Evolutionary conservation across 2,329 filamentous ascomycete genomes (phyloP).

Genomic region (Tolypocladium ophioglossoides): DNA sequence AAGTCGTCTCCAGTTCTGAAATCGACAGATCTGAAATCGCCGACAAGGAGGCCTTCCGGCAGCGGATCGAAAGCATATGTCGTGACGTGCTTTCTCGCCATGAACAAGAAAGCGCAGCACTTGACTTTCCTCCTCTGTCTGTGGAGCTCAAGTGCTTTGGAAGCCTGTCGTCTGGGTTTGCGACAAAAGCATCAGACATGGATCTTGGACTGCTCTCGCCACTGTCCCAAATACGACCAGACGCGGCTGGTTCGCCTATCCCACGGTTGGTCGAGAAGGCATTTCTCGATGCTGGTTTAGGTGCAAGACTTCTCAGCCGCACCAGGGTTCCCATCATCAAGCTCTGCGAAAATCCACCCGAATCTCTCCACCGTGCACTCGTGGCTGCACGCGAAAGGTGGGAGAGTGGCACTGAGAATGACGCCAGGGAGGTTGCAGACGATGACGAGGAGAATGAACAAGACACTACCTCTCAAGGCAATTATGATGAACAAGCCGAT

Average conservation of each 20-base stretch:
- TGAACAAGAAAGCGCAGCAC: constrained; percentile 32
- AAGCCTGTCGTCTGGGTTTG: constrained; percentile 76
- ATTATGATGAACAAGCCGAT: constrained; percentile 13
- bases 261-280: constrained; percentile 67
- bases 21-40: constrained; percentile 53
- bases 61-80: constrained; percentile 53
- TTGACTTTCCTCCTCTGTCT: constrained; percentile 39
- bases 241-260: constrained; percentile 48
- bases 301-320: constrained; percentile 64
- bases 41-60: constrained; percentile 62
- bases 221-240: constrained; percentile 41
- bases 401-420: constrained; percentile 46
- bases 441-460: constrained; percentile 23
- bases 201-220: constrained; percentile 70
- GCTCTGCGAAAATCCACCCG: constrained; percentile 61
- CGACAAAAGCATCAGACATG: constrained; percentile 81
- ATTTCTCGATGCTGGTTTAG: constrained; percentile 60
- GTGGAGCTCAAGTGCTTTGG: constrained; percentile 72
- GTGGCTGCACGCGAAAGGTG: constrained; percentile 58
- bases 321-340: constrained; percentile 85
- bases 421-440: constrained; percentile 20
- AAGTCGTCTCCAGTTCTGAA: constrained; percentile 42
- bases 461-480: constrained; percentile 7
- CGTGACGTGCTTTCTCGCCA: constrained; percentile 44
- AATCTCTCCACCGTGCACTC: constrained; percentile 49